Evolutionary conservation across 2,329 filamentous ascomycete species (phyloP).

Genomic region (Paramyrothecium roridum): DNA sequence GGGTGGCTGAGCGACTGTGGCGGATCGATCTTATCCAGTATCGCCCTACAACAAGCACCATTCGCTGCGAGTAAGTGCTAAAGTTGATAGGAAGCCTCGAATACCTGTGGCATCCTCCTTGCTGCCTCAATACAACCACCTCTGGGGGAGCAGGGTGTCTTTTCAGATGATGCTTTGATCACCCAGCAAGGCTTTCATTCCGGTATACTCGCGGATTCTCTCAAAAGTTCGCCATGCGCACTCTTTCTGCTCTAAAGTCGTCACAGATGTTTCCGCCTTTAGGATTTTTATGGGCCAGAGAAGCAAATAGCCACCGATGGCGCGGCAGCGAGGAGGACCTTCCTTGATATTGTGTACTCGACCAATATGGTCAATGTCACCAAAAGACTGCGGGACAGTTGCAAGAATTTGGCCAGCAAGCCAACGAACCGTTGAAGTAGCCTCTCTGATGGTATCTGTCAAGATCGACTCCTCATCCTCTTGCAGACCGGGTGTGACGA

Average conservation of each 20-base stretch:
- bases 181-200: constrained; percentile 31
- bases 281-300: constrained; percentile 34
- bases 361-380: constrained; percentile 27
- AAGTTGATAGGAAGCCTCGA: too few relatives aligned
- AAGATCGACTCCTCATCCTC: too few relatives aligned
- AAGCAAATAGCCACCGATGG: constrained; percentile 32
- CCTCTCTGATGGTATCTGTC: constrained; percentile 2
- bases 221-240: constrained; percentile 25
- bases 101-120: too few relatives aligned
- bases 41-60: too few relatives aligned
- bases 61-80: too few relatives aligned
- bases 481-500: neutral
- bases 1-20: too few relatives aligned
- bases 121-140: too few relatives aligned
- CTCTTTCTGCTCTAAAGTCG: constrained; percentile 22
- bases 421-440: constrained; percentile 17
- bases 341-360: constrained; percentile 2
- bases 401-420: constrained; percentile 30
- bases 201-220: constrained; percentile 34
- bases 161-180: constrained; percentile 18
- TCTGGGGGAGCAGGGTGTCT: too few relatives aligned
- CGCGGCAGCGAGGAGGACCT: constrained; percentile 20
- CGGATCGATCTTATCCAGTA: too few relatives aligned
- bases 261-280: constrained; percentile 18
- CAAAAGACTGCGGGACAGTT: constrained; percentile 32